phyloP scores from a whole-genome alignment of 805 yeast species.

The Saturnispora gosingensis region DNA sequence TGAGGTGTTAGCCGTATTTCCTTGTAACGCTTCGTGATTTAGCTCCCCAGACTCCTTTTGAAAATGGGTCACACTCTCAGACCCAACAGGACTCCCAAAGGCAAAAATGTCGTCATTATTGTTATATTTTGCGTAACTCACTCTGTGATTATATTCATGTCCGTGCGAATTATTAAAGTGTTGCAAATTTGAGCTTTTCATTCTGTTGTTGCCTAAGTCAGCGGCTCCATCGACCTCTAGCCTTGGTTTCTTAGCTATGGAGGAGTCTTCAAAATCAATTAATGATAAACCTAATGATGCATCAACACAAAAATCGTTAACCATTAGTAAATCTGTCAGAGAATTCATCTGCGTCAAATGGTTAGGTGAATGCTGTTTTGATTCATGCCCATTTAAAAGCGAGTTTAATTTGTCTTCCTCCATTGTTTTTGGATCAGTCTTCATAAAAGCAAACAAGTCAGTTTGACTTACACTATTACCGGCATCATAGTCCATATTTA shows the following conservation, averaged over 20 bases:
- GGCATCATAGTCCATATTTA: background rate
- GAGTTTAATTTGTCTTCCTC: conserved; percentile 14
- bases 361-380: background rate
- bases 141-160: conserved; percentile 7
- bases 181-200: background rate
- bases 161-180: background rate
- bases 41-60: conserved; percentile 1
- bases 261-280: conserved; percentile 36
- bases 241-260: conserved; percentile 7
- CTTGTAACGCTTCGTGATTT: background rate
- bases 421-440: conserved; percentile 10
- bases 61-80: background rate
- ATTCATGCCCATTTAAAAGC: conserved; percentile 7
- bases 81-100: background rate
- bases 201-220: background rate
- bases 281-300: conserved; percentile 71
- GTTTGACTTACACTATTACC: conserved; percentile 6
- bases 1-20: background rate
- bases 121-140: conserved; percentile 1
- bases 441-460: conserved; percentile 11
- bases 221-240: background rate
- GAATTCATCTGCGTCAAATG: conserved; percentile 14
- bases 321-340: conserved; percentile 25
- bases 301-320: conserved; percentile 64
- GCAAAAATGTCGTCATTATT: background rate